Evolutionary conservation across 1,284 basidiomycete species (phyloP), one percentile per base, ranked within the genome.

Genomic region (Apiotrichum veenhuisii): DNA sequence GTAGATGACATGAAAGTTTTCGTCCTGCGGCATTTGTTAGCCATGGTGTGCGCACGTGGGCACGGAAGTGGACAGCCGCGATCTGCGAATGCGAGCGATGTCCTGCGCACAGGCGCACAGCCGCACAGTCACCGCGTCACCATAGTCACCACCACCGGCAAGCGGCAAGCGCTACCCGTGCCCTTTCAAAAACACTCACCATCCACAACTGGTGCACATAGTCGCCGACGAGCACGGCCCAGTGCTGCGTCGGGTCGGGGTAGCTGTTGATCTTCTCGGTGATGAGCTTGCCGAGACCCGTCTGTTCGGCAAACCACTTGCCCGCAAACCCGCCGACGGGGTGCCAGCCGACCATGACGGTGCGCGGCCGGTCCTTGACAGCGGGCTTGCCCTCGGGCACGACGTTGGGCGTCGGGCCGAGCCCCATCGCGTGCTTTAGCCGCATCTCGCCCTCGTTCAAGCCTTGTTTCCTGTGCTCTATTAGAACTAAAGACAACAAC

Each of bases 141-240:
- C n/a, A n/a, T n/a, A n/a, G n/a, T n/a, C n/a, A n/a, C n/a, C n/a
- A n/a, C n/a, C n/a, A n/a, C n/a, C 47, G 18, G 20, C 48, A 18
- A 10, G 20, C 15, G n/a, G n/a, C n/a, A n/a, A n/a, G n/a, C n/a
- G n/a, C n/a, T n/a, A n/a, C n/a, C n/a, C n/a, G n/a, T n/a, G n/a
- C n/a, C n/a, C 38, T 17, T 38, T 4, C 15, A 15, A 22, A 11
- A 23, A 20, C 43, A 56, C 59, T 50, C 59, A 61, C 59, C 59
- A 61, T 61, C 59, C 59, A 61, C 23, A 61, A 52, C 50, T 61
- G 59, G 34, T 61, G 59, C 34, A 45, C 59, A 26, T 58, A 61
- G 3, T 55, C 59, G 23, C 59, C 59, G 3, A 61, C 55, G 9
- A 61, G 45, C 18, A 61, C 56, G 41, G 53, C 59, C 59, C 59